A percentile compares a stretch with the other conserved stretches of the same genome.
Evolutionary conservation across 1,284 basidiomycete species (phyloP).

Genomic region (Sporisorium reilianum): DNA sequence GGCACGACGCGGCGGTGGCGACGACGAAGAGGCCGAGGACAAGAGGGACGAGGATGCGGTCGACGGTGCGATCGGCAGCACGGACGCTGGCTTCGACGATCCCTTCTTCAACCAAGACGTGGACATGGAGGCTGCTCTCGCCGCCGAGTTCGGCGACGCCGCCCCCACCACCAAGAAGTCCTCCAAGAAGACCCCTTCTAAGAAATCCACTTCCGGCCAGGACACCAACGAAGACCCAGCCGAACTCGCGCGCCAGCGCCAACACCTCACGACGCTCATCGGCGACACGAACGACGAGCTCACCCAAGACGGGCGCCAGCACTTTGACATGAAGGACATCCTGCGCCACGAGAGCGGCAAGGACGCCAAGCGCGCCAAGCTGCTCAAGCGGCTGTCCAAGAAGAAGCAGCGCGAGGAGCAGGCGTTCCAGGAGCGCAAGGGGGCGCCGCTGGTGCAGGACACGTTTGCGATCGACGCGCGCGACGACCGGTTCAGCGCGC

Average conservation of each 20-base stretch:
- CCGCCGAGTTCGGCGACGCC: slow-evolving; percentile 66
- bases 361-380: slow-evolving; percentile 65
- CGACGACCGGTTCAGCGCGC: slow-evolving; percentile 86
- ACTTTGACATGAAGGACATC: slow-evolving; percentile 93
- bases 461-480: slow-evolving; percentile 84
- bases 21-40: slow-evolving; percentile 22
- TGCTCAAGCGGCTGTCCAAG: slow-evolving; percentile 49
- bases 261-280: slow-evolving; percentile 46
- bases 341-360: slow-evolving; percentile 82
- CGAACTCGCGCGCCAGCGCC: slow-evolving; percentile 31
- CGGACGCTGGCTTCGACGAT: slow-evolving; percentile 71
- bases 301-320: slow-evolving; percentile 70
- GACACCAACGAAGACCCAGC: slow-evolving; percentile 19
- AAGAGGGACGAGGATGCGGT: slow-evolving; percentile 10
- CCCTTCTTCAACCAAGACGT: slow-evolving; percentile 72
- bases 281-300: slow-evolving; percentile 55
- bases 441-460: slow-evolving; percentile 62
- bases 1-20: slow-evolving; percentile 22
- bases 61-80: slow-evolving; percentile 23
- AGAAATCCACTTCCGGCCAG: slow-evolving; percentile 6
- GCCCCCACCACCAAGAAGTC: slow-evolving; percentile 69
- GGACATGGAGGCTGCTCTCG: slow-evolving; percentile 66
- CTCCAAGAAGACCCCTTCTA: slow-evolving; percentile 16
- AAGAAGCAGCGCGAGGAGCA: slow-evolving; percentile 53
- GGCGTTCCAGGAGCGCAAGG: slow-evolving; percentile 68